Evolutionary conservation across 306 rosid genomes (phyloP).

Genomic region (Corylus heterophylla): DNA sequence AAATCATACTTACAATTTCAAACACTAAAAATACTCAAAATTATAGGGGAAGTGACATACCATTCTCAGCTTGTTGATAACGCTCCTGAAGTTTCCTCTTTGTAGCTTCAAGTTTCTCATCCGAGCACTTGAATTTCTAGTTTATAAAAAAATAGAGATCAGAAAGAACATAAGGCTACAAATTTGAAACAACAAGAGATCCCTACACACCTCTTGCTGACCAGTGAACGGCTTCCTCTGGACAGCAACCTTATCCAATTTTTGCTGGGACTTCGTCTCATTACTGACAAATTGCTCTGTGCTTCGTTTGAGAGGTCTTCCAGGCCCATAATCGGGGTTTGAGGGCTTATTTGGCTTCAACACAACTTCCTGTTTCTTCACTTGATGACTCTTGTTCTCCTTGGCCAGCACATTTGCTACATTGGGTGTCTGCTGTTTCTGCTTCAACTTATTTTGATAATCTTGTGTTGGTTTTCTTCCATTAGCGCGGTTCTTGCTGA

Average conservation of each 20-base stretch:
- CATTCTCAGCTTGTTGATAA: constrained; percentile 92
- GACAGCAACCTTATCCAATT: constrained; percentile 35
- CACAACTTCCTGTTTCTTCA: constrained; percentile 50
- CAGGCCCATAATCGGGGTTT: constrained; percentile 48
- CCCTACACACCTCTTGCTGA: constrained; percentile 59
- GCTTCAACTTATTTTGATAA: constrained; percentile 39
- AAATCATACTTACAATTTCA: not conserved
- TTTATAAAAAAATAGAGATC: constrained; percentile 16
- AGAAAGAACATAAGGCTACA: constrained; percentile 25
- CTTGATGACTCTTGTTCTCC: constrained; percentile 50
- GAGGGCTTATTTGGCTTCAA: constrained; percentile 50
- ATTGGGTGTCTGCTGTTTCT: constrained; percentile 39
- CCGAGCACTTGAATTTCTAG: constrained; percentile 57
- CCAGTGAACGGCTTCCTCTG: constrained; percentile 47
- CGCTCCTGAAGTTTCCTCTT: constrained; percentile 94
- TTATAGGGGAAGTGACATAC: constrained; percentile 36
- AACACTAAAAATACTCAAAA: constrained; percentile 7
- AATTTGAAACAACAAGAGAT: constrained; percentile 1
- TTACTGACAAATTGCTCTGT: constrained; percentile 40
- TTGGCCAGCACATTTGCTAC: constrained; percentile 34
- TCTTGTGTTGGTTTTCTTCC: constrained; percentile 54
- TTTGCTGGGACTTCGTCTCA: constrained; percentile 45
- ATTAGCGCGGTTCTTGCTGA: constrained; percentile 45
- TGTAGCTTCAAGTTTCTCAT: constrained; percentile 92
- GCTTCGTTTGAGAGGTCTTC: constrained; percentile 49